These are phyloP conservation scores for Truncatella angustata DNA, from an alignment of 2,329 filamentous ascomycete genomes.

Conservation along the genomic window DNA sequence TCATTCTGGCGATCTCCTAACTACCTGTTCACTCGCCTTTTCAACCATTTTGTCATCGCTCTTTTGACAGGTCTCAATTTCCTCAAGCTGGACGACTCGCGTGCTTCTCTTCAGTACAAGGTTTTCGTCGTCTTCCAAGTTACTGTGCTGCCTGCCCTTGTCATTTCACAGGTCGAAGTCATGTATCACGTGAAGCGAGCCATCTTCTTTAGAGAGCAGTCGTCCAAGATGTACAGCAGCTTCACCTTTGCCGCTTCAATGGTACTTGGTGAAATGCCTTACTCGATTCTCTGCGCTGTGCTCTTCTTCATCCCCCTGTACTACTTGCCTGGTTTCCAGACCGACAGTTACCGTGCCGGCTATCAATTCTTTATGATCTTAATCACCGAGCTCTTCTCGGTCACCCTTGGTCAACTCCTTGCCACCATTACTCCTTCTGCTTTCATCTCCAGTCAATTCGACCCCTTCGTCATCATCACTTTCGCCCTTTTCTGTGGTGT, in stretches of 20 bases:
- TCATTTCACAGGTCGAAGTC: slow-evolving; percentile 79
- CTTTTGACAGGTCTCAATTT: slow-evolving; percentile 78
- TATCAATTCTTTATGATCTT: slow-evolving; percentile 87
- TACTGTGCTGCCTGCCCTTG: slow-evolving; percentile 78
- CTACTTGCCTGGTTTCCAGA: slow-evolving; percentile 76
- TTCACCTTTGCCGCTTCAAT: slow-evolving; percentile 76
- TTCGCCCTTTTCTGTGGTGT: slow-evolving; percentile 88
- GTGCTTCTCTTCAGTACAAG: slow-evolving; percentile 76
- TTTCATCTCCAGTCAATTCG: slow-evolving; percentile 76
- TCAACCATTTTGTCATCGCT: slow-evolving; percentile 78
- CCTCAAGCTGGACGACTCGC: slow-evolving; percentile 73
- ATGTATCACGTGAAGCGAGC: slow-evolving; percentile 79
- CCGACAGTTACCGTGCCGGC: slow-evolving; percentile 63
- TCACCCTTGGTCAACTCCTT: slow-evolving; percentile 75
- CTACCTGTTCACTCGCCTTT: slow-evolving; percentile 84
- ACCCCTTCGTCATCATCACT: slow-evolving; percentile 79
- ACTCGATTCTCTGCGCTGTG: slow-evolving; percentile 76
- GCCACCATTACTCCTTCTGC: slow-evolving; percentile 75
- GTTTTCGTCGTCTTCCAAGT: slow-evolving; percentile 91
- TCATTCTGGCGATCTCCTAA: slow-evolving; percentile 85
- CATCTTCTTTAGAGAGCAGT: slow-evolving; percentile 83
- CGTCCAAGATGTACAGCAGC: slow-evolving; percentile 81
- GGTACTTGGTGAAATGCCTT: slow-evolving; percentile 82
- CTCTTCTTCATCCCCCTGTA: slow-evolving; percentile 81
- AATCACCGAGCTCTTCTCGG: slow-evolving; percentile 79